Evolutionary conservation across 2,329 filamentous ascomycete genomes (phyloP), one percentile per base, ranked within the genome.

Genomic region (Nannizzia gypsea): DNA sequence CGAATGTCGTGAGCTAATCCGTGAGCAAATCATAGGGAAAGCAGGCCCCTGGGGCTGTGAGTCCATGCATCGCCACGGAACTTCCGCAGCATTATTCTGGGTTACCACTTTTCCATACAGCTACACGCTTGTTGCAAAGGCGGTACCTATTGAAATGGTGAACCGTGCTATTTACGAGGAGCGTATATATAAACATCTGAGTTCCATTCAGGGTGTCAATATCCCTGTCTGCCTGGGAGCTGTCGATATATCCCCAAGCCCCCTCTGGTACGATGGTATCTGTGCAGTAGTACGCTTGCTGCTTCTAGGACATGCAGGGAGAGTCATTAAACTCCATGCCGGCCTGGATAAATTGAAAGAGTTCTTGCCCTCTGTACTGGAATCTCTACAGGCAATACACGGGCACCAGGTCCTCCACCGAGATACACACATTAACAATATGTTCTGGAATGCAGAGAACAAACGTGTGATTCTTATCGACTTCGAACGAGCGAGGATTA

Each of bases 81-180:
- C 65, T 54, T 56, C 59, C 40, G 66, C 65, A 13, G 63, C 62
- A 24, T 42, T 68, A 8, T 69, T 67, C 60, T 60, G 63, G 56
- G 48, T 68, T 56, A 62, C 50, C 20, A 63, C 66, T 11, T 56
- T 61, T 11, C 61, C 57, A 59, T 55, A 66, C 17, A 63, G 63
- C 3, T 68, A 67, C 54, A 67, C 60, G 3, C 50, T 66, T 9
- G 59, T 65, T 24, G 63, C 56, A 20, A 67, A 67, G 54, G 64
- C 62, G 4, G 56, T 62, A 2, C 55, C 57, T 9, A 5, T n/a
- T 13, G 61, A 57, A 34, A 64, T 48, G 57, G 11, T 46, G 3
- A 28, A 36, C 11, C 42, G 50, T 48, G 40, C 63, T 8, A 50
- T 26, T 20, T 57, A 63, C 50, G 65, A 67, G 58, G 60, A 62